A percentile compares a stretch with the other conserved stretches of the same genome.
Conservation (phyloP, 129 eudicot species). For the Artemisia argyi region DNA sequence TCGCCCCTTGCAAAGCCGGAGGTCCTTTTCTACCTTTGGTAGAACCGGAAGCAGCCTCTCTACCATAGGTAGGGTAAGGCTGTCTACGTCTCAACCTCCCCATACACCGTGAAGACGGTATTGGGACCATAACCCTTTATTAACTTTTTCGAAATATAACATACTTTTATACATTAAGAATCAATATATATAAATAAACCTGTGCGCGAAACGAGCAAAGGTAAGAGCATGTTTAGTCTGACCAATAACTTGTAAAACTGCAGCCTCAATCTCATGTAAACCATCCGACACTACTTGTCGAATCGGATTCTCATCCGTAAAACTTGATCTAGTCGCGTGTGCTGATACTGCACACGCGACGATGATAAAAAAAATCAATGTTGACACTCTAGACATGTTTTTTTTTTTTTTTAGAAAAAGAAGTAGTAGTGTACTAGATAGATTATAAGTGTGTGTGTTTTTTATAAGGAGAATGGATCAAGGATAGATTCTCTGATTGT, state of each 20-base stretch:
- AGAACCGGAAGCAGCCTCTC: no score
- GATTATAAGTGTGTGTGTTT: neutral
- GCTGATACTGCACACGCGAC: constrained; percentile 33
- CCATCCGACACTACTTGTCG: constrained; percentile 74
- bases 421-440: neutral
- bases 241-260: constrained; percentile 57
- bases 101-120: no score
- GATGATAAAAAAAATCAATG: constrained; percentile 22
- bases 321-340: constrained; percentile 42
- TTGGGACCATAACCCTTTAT: no score
- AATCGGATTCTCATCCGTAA: constrained; percentile 72
- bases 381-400: constrained; percentile 26
- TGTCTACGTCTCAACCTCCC: no score
- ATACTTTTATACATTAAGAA: neutral
- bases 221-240: constrained; percentile 70
- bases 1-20: no score
- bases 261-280: constrained; percentile 52
- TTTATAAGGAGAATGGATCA: constrained; percentile 3
- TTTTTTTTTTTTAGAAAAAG: constrained; percentile 1
- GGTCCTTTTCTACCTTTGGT: no score
- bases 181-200: constrained; percentile 28
- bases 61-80: no score
- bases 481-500: neutral
- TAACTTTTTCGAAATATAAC: no score
- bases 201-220: constrained; percentile 92